Evolutionary conservation across 2,329 filamentous ascomycete genomes (phyloP).

Genomic region (Stagonosporopsis chrysanthemi): DNA sequence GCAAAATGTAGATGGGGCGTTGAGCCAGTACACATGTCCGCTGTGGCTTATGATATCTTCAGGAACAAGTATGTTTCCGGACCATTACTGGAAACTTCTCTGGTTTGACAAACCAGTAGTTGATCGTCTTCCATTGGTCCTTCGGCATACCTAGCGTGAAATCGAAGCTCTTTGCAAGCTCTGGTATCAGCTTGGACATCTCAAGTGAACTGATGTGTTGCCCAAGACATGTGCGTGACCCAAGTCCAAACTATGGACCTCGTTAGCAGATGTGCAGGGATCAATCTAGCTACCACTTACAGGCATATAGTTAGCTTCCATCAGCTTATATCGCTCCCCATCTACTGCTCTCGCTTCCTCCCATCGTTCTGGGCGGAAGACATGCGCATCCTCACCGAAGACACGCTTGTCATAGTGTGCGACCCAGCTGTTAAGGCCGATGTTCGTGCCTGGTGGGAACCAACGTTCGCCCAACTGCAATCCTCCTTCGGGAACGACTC

Average conservation of each 20-base stretch:
- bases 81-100: neutral
- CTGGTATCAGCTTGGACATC: slow-evolving; percentile 28
- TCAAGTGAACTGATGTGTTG: slow-evolving; percentile 28
- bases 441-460: slow-evolving; percentile 20
- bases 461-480: neutral
- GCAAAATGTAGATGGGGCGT: no score
- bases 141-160: neutral
- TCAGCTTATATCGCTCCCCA: neutral
- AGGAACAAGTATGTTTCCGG: neutral
- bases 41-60: neutral
- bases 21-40: neutral
- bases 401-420: slow-evolving; percentile 20
- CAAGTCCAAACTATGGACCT: slow-evolving; percentile 40
- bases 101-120: slow-evolving; percentile 1
- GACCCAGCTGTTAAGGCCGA: slow-evolving; percentile 26
- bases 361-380: slow-evolving; percentile 29
- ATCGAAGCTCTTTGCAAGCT: slow-evolving; percentile 21
- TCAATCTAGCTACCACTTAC: neutral
- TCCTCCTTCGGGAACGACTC: slow-evolving; percentile 50
- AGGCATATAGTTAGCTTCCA: neutral
- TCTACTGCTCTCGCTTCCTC: slow-evolving; percentile 2
- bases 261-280: slow-evolving; percentile 22
- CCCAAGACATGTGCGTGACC: slow-evolving; percentile 26
- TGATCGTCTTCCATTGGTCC: neutral
- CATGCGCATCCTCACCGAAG: slow-evolving; percentile 17